Evolutionary conservation across 2,329 filamentous ascomycete genomes (phyloP), one percentile per base, ranked within the genome.

Genomic region (Scedosporium minutisporum): DNA sequence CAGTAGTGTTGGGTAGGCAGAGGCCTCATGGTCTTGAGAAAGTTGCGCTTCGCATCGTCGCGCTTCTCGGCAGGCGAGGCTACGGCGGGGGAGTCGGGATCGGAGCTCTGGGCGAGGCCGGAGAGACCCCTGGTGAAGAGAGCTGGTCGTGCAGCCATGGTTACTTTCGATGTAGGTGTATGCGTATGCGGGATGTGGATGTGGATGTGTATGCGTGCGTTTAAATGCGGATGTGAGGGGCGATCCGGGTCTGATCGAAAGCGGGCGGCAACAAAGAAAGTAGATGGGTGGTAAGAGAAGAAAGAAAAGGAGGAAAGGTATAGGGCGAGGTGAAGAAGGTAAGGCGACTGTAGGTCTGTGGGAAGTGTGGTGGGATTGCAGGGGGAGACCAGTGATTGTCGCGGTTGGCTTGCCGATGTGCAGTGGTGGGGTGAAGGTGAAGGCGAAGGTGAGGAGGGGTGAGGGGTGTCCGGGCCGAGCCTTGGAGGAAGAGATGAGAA

Each of bases 21-120:
- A 60, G 88, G 82, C 62, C 91, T 81, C 80, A 85, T 87, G 29
- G 86, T 82, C 74, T 90, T 87, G 68, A 91, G 81, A 74, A 93
- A 89, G 78, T 92, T 92, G 78, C 89, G 86, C 85, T 92, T 92
- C 63, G 89, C 89, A 75, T 88, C 86, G 74, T 90, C 88, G 69
- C 89, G 87, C 74, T 86, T 82, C 70, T 87, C 85, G 62, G 89
- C 88, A 27, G 89, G 88, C 9, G 89, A 90, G 66, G 81, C 79
- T 64, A 84, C 84, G 65, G 80, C 81, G 33, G 81, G 78, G 51
- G 84, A 86, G 71, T 83, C 84, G 58, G 82, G 76, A 65, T 83
- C 80, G 67, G 81, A 79, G 72, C 80, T 79, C 71, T 87, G 81
- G 63, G 83, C 82, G 64, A 87, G 80, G 63, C 79, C 77, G 38